Conservation (phyloP, 192 early-diverging fungal genomes). For the Borealophlyctis nickersoniae region DNA sequence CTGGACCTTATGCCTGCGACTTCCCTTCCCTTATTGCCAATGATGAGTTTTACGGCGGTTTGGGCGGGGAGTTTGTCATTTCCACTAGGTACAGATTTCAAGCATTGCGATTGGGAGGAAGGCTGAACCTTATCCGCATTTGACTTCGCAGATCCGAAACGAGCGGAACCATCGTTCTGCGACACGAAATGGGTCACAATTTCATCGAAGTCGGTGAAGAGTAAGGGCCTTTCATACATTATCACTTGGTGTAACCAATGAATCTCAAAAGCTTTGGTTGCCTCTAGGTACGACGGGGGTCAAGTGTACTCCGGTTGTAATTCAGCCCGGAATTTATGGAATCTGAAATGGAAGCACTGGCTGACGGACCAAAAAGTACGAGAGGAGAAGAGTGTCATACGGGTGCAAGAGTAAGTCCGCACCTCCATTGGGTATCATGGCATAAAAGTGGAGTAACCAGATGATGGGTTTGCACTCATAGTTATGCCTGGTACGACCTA, state of each 20-base stretch:
- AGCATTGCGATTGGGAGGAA: not conserved
- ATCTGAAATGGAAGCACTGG: constrained; percentile 60
- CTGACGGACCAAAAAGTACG: constrained; percentile 36
- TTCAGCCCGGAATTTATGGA: constrained; percentile 37
- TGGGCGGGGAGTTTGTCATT: constrained; percentile 64
- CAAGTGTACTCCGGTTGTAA: constrained; percentile 53
- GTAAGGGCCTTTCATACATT: constrained; percentile 10
- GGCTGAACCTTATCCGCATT: not conserved
- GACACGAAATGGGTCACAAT: constrained; percentile 55
- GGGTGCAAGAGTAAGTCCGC: constrained; percentile 51
- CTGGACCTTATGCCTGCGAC: constrained; percentile 55
- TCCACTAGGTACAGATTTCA: constrained; percentile 44
- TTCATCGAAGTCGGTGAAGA: constrained; percentile 45
- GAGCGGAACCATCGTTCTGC: constrained; percentile 55
- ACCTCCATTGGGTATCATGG: no score
- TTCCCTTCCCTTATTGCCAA: constrained; percentile 61
- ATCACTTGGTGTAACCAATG: no score
- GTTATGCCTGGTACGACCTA: constrained; percentile 56
- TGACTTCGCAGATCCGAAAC: constrained; percentile 38
- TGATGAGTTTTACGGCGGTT: constrained; percentile 58
- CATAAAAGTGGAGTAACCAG: not conserved
- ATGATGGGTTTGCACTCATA: constrained; percentile 1
- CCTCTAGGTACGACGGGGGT: constrained; percentile 29
- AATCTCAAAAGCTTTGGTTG: not conserved
- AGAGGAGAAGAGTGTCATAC: constrained; percentile 40